phyloP scores from a whole-genome alignment of 495 filamentous ascomycete genomes.

The Rhypophila decipiens region DNA sequence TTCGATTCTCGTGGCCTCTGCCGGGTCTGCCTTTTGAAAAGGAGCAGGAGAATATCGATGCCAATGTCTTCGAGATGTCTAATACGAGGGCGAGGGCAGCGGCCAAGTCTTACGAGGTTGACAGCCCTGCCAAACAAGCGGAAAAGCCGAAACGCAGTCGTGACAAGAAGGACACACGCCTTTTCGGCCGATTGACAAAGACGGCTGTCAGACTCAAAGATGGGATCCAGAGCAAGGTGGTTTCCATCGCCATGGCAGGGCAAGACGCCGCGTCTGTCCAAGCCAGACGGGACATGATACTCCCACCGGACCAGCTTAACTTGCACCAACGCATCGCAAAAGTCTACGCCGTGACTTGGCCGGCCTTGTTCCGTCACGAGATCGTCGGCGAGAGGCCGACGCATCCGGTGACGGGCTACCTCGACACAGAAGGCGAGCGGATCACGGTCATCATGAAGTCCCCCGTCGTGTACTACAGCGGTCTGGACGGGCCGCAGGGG shows the following conservation, averaged over 20 bases:
- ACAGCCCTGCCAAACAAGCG: background rate
- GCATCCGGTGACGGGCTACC: conserved; percentile 10
- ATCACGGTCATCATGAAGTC: conserved; percentile 17
- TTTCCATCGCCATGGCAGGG: too few relatives aligned
- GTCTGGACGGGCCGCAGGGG: conserved; percentile 3
- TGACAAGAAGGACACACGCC: too few relatives aligned
- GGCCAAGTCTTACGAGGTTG: conserved; percentile 9
- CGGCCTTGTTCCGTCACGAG: conserved; percentile 27
- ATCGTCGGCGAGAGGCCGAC: too few relatives aligned
- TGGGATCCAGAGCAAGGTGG: too few relatives aligned
- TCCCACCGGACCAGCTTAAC: background rate
- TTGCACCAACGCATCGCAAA: conserved; percentile 30
- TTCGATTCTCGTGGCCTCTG: conserved; percentile 31
- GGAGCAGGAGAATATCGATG: conserved; percentile 29
- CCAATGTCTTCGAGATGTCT: conserved; percentile 24
- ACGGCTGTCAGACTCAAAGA: too few relatives aligned
- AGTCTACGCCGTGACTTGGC: conserved; percentile 35
- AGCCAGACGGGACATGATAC: background rate
- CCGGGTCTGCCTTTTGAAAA: conserved; percentile 35
- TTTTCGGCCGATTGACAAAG: too few relatives aligned
- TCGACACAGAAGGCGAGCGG: conserved; percentile 19
- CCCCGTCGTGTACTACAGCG: conserved; percentile 31
- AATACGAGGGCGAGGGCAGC: conserved; percentile 12
- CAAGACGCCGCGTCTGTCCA: background rate
- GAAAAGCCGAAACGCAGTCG: too few relatives aligned